phyloP scores from a whole-genome alignment of 2,329 filamentous ascomycete species.

The Trichophaea hybrida region DNA sequence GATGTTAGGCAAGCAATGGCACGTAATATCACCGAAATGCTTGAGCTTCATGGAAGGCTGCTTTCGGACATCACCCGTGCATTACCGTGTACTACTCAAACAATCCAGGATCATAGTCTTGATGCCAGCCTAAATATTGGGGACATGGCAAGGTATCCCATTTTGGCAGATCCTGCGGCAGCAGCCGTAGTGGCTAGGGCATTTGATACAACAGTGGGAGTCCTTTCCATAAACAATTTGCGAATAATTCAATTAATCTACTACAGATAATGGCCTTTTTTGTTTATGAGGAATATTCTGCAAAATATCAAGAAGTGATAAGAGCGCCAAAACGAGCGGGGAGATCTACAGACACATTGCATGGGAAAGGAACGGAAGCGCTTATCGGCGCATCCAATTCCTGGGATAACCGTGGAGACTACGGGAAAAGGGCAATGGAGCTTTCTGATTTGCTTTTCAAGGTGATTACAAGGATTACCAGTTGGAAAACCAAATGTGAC shows the following conservation, averaged over 20 bases:
- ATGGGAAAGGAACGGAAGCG: constrained; percentile 68
- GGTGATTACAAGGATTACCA: constrained; percentile 35
- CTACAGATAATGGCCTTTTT: constrained; percentile 64
- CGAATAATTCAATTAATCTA: constrained; percentile 1
- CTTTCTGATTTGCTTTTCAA: constrained; percentile 83
- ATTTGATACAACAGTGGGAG: constrained; percentile 44
- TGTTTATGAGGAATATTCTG: constrained; percentile 80
- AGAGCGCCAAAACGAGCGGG: constrained; percentile 1
- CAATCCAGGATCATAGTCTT: constrained; percentile 24
- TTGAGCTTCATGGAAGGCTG: constrained; percentile 70
- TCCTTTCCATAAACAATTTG: not conserved
- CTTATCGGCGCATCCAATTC: constrained; percentile 62
- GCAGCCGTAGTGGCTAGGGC: constrained; percentile 47
- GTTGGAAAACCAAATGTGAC: not conserved
- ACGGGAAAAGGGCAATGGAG: constrained; percentile 60
- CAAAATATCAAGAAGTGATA: constrained; percentile 53
- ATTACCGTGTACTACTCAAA: constrained; percentile 47
- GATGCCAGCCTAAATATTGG: constrained; percentile 15
- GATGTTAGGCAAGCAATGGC: constrained; percentile 60
- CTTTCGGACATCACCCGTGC: constrained; percentile 56
- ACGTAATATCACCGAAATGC: constrained; percentile 62
- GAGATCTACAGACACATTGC: not conserved
- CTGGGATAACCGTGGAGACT: constrained; percentile 46
- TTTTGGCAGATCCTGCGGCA: constrained; percentile 42
- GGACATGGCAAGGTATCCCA: constrained; percentile 15